Base-by-base conservation (phyloP, 1,284 basidiomycete genomes). In the Rhodotorula sp. region DNA sequence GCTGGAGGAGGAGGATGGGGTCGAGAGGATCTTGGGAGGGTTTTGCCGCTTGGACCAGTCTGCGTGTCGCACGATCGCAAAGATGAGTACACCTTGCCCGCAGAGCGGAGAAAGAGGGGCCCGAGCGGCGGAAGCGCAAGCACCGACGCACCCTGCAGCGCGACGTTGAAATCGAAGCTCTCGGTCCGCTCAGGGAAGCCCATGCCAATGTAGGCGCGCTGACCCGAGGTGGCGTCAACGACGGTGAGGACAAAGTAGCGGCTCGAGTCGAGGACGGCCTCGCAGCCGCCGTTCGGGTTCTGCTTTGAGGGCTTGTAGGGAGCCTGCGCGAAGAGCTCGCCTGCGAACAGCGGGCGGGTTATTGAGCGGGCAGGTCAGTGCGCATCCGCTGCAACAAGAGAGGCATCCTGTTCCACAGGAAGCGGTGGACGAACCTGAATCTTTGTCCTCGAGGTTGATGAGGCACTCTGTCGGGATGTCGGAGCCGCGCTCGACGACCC, bases 151-250 rank as follows among this genome's bases (percentile, higher is more conserved):
- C 97, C 93, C 83, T 99, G 97, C 39, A 99, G 85, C 1, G 96
- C 93, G 64, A 97, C 94, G 80, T 93, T 93, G 82, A 96, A 96
- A 82, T 96, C 94, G 82, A 97, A 97, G 75, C 91, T 91, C 78
- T 97, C 94, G 41, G 91, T 87, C 37, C 94, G 87, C 81, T 97
- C 94, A 29, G 88, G 87, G 81, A 97, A 97, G 15, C 78, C 95
- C 87, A 97, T 90, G 7, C 94, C 94, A 70, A 97, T 91, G 79
- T 93, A 96, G 21, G 72, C 74, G 29, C 66, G 64, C 21, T 71
- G 63, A 0, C 71, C 69, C 17, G 41, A 46, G 10, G 60, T 66
- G 53, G 67, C 71, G 75, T 73, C 74, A 54, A 65, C 78, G 74
- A 76, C 74, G 61, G 78, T 78, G 37, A 66, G 58, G 46, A 78